Evolutionary conservation across 495 filamentous ascomycete genomes (phyloP), one percentile per base, ranked within the genome.

Genomic region (Penicillium longicatenatum): DNA sequence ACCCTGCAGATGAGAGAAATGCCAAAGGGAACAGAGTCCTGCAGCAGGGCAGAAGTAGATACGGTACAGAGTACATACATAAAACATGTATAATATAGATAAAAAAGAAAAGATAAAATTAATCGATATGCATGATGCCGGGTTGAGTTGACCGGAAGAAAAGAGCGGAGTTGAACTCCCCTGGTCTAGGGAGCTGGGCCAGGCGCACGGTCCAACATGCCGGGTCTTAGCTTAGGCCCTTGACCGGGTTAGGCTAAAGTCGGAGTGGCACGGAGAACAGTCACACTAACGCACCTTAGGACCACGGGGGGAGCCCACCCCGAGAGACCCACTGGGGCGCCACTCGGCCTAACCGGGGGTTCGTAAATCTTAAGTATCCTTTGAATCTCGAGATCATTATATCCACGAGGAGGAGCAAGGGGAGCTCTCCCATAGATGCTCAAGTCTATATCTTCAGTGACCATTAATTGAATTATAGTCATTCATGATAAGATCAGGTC

Each of bases 191-290:
- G 30, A 52, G 50, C 50, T 42, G 21, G 50, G 35, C 50, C 21
- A 43, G 9, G 51, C 57, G 66, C 66, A 69, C 63, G 63, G 64
- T 58, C 64, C 64, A 67, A 37, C 55, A 52, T 60, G 51, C 54
- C 54, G 54, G 59, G 52, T 62, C 58, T 63, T 58, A 66, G 63
- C 52, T 61, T 60, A 61, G 46, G 58, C 58, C 64, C 50, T 61
- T 54, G 56, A 48, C 56, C 58, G 63, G 55, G 42, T 52, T 59
- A 62, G 64, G 64, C 64, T 63, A 62, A 66, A 55, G 48, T 62
- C 63, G 63, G 64, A 67, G 57, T 63, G 55, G 64, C 66, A 66
- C 63, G 61, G 66, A 66, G 66, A 63, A 59, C 63, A 66, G 62
- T 59, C 59, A 53, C 66, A 64, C 66, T 68, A 66, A 59, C 51